Base-by-base conservation (phyloP, 106 monocot species). In the Amphibolis antarctica region DNA sequence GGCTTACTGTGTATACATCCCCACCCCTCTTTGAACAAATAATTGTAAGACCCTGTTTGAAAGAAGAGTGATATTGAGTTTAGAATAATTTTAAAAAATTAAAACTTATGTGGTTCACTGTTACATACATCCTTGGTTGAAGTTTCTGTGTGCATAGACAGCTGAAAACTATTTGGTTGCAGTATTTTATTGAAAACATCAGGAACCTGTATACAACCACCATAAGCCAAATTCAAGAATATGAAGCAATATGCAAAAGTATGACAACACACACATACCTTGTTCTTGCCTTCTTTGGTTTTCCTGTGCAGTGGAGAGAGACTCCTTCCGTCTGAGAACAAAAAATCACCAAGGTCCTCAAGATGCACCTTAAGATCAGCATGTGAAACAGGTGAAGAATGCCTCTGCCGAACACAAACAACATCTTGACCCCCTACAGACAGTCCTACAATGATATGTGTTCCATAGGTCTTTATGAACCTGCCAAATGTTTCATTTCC, bases 11-110 rank as follows among this genome's bases (percentile, higher is more conserved):
- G 55, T 60, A 78, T 63, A 67, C 71, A 63, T 86, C 74, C 12
- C 94, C 94, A 57, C 86, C 94, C 52, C 94, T 83, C 75, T 89
- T 89, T 12, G 94, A 94, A 36, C 85, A 80, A 60, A 86, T 82
- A 50, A 94, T 27, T 9, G 86, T 86, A 20, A 89, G 83, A 14
- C 89, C 94, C 94, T 94, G 79, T 56, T 71, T 51, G 42, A 6
- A 60, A 75, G 36, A 63, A 63, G 5, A 17, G 4, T 23, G 24
- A 52, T 42, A 19, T 43, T 21, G 68, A 49, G 0, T 74, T 52
- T 17, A 64, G 15, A 61, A 44, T 11, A 9, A 0, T 45, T n/a
- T n/a, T 10, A 12, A 63, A 10, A 28, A 28, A 21, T 20, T 4
- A 28, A 75, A 67, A 7, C 24, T 13, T 25, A 72, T 26, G 28